These are phyloP conservation scores for Prunus armeniaca DNA, from an alignment of 306 rosid species.

Conservation along the genomic window DNA sequence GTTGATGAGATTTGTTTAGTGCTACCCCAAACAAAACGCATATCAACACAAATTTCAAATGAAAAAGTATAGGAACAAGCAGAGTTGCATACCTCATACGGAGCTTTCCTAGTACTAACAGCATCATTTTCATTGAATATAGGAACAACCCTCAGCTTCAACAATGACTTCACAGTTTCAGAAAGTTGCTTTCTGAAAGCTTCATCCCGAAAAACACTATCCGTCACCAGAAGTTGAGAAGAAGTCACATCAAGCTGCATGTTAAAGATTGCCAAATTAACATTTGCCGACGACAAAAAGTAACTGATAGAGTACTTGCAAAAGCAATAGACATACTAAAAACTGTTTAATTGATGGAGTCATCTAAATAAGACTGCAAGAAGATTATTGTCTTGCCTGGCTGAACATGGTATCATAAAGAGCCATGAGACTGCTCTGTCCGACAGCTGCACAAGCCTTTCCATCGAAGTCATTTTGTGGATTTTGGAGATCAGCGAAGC, in stretches of 20 bases:
- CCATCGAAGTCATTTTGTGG: constrained; percentile 74
- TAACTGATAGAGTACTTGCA: not conserved
- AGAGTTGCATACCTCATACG: constrained; percentile 57
- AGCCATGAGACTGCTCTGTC: constrained; percentile 97
- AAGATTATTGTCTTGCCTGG: constrained; percentile 45
- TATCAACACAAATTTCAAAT: not conserved
- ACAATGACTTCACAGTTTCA: constrained; percentile 68
- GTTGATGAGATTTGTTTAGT: not conserved
- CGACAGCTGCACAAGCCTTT: constrained; percentile 91
- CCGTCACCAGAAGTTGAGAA: constrained; percentile 92
- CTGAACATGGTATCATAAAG: constrained; percentile 89
- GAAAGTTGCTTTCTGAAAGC: constrained; percentile 71
- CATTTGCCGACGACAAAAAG: not conserved
- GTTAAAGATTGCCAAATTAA: constrained; percentile 23
- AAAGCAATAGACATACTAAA: not conserved
- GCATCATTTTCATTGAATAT: constrained; percentile 95
- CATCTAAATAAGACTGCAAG: not conserved
- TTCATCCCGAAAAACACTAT: constrained; percentile 57
- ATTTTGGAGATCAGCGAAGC: constrained; percentile 84
- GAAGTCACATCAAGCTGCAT: constrained; percentile 93
- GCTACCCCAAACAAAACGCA: not conserved
- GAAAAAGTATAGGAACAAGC: not conserved
- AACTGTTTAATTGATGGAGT: too few relatives aligned
- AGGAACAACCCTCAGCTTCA: constrained; percentile 68
- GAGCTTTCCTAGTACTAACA: constrained; percentile 83